A percentile compares a stretch with the other conserved stretches of the same genome.
These are phyloP conservation scores for Ramaria sp. DNA, from an alignment of 768 basidiomycete genomes.

Conservation along the genomic window DNA sequence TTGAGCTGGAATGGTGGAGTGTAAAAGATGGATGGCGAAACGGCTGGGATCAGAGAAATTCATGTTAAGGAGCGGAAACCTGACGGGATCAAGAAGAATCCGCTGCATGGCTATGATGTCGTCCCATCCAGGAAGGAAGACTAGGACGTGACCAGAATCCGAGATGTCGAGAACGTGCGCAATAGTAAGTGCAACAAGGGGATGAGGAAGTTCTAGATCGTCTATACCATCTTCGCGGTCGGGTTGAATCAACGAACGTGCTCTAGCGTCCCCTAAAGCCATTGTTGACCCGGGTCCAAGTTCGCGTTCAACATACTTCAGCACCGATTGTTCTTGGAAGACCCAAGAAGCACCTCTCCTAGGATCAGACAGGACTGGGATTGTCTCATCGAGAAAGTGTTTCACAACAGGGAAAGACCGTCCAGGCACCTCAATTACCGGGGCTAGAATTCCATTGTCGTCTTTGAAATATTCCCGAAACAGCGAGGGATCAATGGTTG, in stretches of 20 bases:
- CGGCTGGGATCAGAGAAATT: slow-evolving; percentile 47
- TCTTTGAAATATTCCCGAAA: slow-evolving; percentile 85
- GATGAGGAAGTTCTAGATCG: slow-evolving; percentile 69
- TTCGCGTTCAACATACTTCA: slow-evolving; percentile 64
- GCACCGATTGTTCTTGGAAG: slow-evolving; percentile 56
- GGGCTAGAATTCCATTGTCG: slow-evolving; percentile 44
- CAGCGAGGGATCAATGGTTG: slow-evolving; percentile 83
- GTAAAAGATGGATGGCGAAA: slow-evolving; percentile 69
- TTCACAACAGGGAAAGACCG: slow-evolving; percentile 83
- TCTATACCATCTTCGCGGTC: slow-evolving; percentile 21
- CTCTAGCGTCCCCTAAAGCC: slow-evolving; percentile 22
- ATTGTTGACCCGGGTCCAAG: slow-evolving; percentile 26
- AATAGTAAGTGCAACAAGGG: slow-evolving; percentile 73
- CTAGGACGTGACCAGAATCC: slow-evolving; percentile 76
- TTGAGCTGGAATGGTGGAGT: slow-evolving; percentile 78
- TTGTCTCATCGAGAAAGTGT: slow-evolving; percentile 69
- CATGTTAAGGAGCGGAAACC: slow-evolving; percentile 37
- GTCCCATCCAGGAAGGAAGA: slow-evolving; percentile 91
- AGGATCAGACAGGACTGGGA: slow-evolving; percentile 37
- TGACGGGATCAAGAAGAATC: slow-evolving; percentile 37
- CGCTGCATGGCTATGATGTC: slow-evolving; percentile 71
- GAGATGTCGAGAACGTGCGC: slow-evolving; percentile 64
- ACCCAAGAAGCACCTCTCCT: slow-evolving; percentile 41
- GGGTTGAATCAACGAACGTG: not conserved
- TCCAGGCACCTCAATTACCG: slow-evolving; percentile 77